A percentile compares a stretch with the other conserved stretches of the same genome.
Conservation (phyloP, 495 filamentous ascomycete genomes). For the Terfezia boudieri region DNA sequence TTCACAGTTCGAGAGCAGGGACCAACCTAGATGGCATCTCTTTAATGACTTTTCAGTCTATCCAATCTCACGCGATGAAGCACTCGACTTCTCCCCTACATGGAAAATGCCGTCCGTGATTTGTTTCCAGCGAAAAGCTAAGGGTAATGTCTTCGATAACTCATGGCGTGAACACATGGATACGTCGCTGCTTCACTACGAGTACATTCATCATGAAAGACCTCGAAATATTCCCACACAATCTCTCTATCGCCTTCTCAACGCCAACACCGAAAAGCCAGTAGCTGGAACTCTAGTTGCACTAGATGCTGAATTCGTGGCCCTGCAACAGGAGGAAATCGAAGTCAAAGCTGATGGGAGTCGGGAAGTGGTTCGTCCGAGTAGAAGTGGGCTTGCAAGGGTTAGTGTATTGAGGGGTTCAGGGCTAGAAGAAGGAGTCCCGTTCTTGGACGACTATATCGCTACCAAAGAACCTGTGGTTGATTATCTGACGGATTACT, state of each 20-base stretch:
- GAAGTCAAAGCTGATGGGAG: constrained; percentile 81
- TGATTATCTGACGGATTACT: constrained; percentile 84
- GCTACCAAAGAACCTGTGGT: constrained; percentile 73
- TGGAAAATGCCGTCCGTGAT: constrained; percentile 86
- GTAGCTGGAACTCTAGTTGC: constrained; percentile 51
- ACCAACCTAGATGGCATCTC: constrained; percentile 56
- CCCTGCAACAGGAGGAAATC: constrained; percentile 71
- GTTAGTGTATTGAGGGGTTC: constrained; percentile 68
- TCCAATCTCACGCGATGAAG: constrained; percentile 55
- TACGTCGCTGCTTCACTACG: constrained; percentile 58
- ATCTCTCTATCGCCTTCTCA: constrained; percentile 26
- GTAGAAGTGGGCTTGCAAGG: constrained; percentile 60
- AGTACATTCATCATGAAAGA: constrained; percentile 15
- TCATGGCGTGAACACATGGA: constrained; percentile 69
- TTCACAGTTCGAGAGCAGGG: constrained; percentile 31
- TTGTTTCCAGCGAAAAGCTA: constrained; percentile 56
- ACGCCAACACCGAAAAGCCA: constrained; percentile 38
- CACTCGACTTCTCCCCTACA: constrained; percentile 58
- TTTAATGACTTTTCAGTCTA: constrained; percentile 95
- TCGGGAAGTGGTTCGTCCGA: constrained; percentile 64
- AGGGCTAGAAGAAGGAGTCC: constrained; percentile 49
- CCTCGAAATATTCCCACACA: constrained; percentile 18
- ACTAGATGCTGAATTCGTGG: constrained; percentile 89
- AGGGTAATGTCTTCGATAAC: constrained; percentile 54
- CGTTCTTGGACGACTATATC: constrained; percentile 97